Conservation (phyloP, 1,284 basidiomycete genomes). For the Exobasidium rhododendri region DNA sequence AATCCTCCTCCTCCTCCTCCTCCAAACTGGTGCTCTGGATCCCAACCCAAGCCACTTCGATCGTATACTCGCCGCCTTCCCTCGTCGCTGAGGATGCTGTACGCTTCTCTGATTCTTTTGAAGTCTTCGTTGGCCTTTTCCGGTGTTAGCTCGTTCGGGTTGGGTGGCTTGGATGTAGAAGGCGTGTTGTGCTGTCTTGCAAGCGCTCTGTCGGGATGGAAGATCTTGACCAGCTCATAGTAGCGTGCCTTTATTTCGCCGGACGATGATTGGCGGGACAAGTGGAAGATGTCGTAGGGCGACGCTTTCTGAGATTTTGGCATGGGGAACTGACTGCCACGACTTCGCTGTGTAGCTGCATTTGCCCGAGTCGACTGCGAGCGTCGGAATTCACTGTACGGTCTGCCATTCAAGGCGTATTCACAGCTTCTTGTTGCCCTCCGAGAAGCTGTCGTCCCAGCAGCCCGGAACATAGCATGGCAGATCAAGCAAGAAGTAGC, state of each 20-base stretch:
- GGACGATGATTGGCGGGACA: conserved; percentile 23
- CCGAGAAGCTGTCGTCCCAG: too few species aligned
- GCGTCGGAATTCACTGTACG: too few species aligned
- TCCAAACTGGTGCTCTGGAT: neutral
- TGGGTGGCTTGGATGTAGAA: neutral
- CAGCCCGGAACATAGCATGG: too few species aligned
- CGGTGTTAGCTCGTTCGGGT: neutral
- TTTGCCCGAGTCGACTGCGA: too few species aligned
- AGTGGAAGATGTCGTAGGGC: conserved; percentile 51
- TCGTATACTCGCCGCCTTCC: conserved; percentile 20
- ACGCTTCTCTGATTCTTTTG: conserved; percentile 27
- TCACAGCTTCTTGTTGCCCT: too few species aligned
- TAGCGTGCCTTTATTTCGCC: conserved; percentile 44
- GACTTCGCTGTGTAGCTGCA: too few species aligned
- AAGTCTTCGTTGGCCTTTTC: conserved; percentile 19
- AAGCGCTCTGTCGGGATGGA: conserved; percentile 40
- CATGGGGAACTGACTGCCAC: conserved; percentile 8
- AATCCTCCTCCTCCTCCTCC: conserved; percentile 3
- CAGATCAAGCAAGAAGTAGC: too few species aligned
- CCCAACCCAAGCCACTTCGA: conserved; percentile 25
- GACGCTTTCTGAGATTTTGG: conserved; percentile 17
- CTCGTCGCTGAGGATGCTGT: conserved; percentile 25
- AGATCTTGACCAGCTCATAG: conserved; percentile 44
- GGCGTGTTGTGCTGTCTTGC: neutral
- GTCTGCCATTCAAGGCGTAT: too few species aligned